Percentiles rank a stretch among this genome's conserved stretches.
Evolutionary conservation across 805 yeast genomes (phyloP).

Genomic region (Candida ponderosae): DNA sequence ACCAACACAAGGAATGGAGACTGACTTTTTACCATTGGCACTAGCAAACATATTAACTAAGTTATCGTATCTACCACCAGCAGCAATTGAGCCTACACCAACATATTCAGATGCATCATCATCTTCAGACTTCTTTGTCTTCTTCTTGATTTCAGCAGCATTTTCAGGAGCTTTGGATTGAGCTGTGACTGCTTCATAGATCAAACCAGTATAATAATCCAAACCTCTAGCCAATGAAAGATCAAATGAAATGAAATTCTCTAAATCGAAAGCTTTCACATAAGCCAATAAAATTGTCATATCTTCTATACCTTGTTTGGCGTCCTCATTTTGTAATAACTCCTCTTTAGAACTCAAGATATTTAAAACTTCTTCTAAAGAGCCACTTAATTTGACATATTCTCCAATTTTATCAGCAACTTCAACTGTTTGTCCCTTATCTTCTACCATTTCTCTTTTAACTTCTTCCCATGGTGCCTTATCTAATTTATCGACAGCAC

Average conservation of each 20-base stretch:
- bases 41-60: conserved; percentile 93
- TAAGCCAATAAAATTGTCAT: conserved; percentile 70
- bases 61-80: conserved; percentile 97
- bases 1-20: conserved; percentile 94
- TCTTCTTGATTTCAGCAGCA: conserved; percentile 59
- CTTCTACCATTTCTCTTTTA: conserved; percentile 83
- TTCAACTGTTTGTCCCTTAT: conserved; percentile 83
- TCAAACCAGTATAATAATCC: conserved; percentile 95
- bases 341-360: conserved; percentile 48
- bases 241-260: conserved; percentile 68
- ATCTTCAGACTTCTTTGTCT: conserved; percentile 40
- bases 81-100: conserved; percentile 97
- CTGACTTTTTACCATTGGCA: conserved; percentile 69
- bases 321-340: conserved; percentile 59
- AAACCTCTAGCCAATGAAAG: conserved; percentile 94
- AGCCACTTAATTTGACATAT: conserved; percentile 80
- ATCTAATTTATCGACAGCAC: conserved; percentile 95
- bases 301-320: conserved; percentile 75
- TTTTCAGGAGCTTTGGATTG: conserved; percentile 93
- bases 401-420: conserved; percentile 92
- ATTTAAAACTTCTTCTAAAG: conserved; percentile 53
- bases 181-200: conserved; percentile 91
- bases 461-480: conserved; percentile 95
- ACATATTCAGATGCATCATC: conserved; percentile 96
- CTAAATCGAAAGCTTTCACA: conserved; percentile 75